These are phyloP conservation scores for Calonectria crousiana DNA, from an alignment of 2,329 filamentous ascomycete genomes.

Conservation along the genomic window DNA sequence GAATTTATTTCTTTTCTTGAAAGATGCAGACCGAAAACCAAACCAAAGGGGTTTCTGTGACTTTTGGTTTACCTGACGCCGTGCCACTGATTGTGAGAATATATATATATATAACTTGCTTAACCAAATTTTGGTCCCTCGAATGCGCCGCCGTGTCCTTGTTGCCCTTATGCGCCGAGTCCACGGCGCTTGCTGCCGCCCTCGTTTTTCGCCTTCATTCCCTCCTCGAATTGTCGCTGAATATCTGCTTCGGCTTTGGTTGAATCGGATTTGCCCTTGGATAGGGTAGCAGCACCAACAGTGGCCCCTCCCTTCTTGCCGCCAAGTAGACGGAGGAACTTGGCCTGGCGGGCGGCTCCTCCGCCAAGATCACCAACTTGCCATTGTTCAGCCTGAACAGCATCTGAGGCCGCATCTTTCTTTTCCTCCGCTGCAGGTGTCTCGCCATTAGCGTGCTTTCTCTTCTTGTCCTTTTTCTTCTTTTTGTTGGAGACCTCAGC, in stretches of 20 bases:
- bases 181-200: conserved; percentile 62
- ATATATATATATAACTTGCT: conserved; percentile 24
- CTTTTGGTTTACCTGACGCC: conserved; percentile 47
- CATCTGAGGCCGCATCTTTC: conserved; percentile 29
- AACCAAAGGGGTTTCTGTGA: conserved; percentile 35
- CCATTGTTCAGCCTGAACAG: conserved; percentile 58
- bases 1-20: conserved; percentile 28
- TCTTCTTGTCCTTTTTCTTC: conserved; percentile 50
- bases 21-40: conserved; percentile 9
- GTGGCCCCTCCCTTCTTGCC: conserved; percentile 59
- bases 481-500: conserved; percentile 42
- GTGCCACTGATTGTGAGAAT: conserved; percentile 30
- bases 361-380: conserved; percentile 66
- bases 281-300: conserved; percentile 35
- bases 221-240: conserved; percentile 67
- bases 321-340: conserved; percentile 69
- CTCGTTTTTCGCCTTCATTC: conserved; percentile 69
- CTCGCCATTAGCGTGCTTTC: conserved; percentile 47
- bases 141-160: conserved; percentile 8
- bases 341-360: conserved; percentile 62
- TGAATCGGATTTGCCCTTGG: conserved; percentile 48
- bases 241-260: conserved; percentile 64
- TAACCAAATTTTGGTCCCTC: conserved; percentile 9
- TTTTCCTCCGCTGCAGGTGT: conserved; percentile 36
- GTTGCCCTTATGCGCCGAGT: conserved; percentile 59